Evolutionary conservation across 495 filamentous ascomycete species (phyloP).

Genomic region (Copromyces sp.): DNA sequence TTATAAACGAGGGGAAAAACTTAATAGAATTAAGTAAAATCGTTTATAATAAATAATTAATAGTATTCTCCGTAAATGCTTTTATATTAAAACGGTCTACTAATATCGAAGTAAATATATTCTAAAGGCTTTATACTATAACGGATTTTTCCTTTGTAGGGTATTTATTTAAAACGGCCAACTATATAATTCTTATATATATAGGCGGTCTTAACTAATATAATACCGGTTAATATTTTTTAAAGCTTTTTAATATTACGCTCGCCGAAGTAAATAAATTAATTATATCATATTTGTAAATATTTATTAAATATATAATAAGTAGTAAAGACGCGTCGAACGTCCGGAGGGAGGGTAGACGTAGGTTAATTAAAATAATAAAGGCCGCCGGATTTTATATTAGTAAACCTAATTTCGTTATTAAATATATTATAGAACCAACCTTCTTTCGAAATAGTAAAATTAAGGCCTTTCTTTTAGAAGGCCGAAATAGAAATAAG

Average conservation of each 20-base stretch:
- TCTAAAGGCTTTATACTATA: neutral
- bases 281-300: neutral
- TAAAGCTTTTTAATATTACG: neutral
- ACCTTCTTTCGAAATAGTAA: too few species aligned
- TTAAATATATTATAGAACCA: too few species aligned
- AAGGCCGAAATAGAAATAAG: too few species aligned
- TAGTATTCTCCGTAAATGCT: neutral
- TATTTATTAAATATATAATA: neutral
- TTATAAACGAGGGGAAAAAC: too few species aligned
- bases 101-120: neutral
- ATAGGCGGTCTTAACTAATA: neutral
- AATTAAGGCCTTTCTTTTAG: too few species aligned
- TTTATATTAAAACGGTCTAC: neutral
- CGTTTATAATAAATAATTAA: neutral
- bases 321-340: neutral
- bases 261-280: neutral
- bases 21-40: neutral
- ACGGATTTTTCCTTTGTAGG: neutral
- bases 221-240: neutral
- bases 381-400: too few species aligned
- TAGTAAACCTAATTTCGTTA: too few species aligned
- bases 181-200: neutral
- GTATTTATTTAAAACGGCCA: neutral
- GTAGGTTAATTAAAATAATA: too few species aligned
- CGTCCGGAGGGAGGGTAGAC: too few species aligned